Base-by-base conservation (phyloP, 2,329 filamentous ascomycete species). In the Alternaria gaisen region DNA sequence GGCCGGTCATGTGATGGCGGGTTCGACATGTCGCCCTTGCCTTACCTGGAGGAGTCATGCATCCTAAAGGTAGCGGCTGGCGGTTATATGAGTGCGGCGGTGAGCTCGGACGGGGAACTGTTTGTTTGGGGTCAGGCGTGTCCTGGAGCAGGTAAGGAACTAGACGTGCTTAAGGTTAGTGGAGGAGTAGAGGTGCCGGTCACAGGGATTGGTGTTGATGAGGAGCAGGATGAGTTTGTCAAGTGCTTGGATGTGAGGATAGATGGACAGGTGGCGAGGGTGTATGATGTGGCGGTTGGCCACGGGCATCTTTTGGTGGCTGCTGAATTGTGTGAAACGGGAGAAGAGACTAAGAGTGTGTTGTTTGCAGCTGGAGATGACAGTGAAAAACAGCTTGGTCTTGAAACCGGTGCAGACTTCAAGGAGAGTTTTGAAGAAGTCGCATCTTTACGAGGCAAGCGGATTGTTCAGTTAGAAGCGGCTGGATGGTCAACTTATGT, bases 111-210 rank as follows among this genome's bases (percentile, higher is more conserved):
- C 8, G 73, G 73, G 0, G 75, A 77, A 56, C 46, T 78, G 5
- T 77, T 69, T 40, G 10, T 78, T 5, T 78, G 76, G 76, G 76
- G 76, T 3, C 70, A 75, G 51, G 60, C 69, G 5, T 66, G 57
- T 54, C 72, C 73, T n/a, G 73, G 70, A 4, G 54, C 55, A 11
- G 44, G 42, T 1, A 60, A 40, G 2, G 67, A 73, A 26, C 26
- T 76, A 6, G 28, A n/a, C 8, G 66, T 72, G n/a, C 42, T 76
- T 28, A 53, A 40, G 24, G 41, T 20, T 3, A 47, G 8, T 20
- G n/a, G 22, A 9, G 48, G 59, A 3, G 20, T 12, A 11, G 22
- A 10, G 5, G 26, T 2, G 36, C n/a, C 24, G 7, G 32, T 0
- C 14, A 58, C 57, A 2, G 56, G 20, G 5, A 46, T 70, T 5